phyloP scores from a whole-genome alignment of 1,284 basidiomycete species.

The Cerioporus squamosus region DNA sequence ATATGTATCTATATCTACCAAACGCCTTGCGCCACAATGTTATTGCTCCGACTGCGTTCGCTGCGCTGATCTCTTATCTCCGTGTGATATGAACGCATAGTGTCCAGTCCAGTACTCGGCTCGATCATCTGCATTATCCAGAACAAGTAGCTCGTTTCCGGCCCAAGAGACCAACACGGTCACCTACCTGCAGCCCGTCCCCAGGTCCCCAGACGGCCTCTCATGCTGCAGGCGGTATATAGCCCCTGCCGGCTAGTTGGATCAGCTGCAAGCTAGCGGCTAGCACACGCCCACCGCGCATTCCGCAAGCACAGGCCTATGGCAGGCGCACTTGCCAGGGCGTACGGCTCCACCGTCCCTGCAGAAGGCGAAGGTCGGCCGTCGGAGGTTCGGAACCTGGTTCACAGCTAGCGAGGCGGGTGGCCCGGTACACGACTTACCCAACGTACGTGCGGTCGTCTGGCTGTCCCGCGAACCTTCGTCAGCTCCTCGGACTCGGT shows the following conservation, averaged over 20 bases:
- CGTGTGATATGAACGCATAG: background rate
- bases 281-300: background rate
- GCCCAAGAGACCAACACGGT: background rate
- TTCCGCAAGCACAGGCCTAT: background rate
- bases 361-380: background rate
- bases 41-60: slow-evolving; percentile 1
- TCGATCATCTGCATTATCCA: background rate
- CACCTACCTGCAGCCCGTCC: background rate
- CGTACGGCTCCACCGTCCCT: background rate
- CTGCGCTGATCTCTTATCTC: background rate
- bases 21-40: slow-evolving; percentile 20
- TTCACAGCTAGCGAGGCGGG: background rate
- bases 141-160: background rate
- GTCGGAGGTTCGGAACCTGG: background rate
- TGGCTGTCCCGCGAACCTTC: slow-evolving; percentile 4
- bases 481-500: background rate
- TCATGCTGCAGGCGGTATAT: background rate
- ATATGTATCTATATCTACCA: slow-evolving; percentile 25
- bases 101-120: background rate
- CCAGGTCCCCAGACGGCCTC: background rate
- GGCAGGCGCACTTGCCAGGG: background rate
- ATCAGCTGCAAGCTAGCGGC: background rate
- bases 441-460: background rate
- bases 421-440: slow-evolving; percentile 5
- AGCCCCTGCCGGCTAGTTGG: background rate